Conservation (phyloP, 345 rosid genomes). For the Camelina neglecta region DNA sequence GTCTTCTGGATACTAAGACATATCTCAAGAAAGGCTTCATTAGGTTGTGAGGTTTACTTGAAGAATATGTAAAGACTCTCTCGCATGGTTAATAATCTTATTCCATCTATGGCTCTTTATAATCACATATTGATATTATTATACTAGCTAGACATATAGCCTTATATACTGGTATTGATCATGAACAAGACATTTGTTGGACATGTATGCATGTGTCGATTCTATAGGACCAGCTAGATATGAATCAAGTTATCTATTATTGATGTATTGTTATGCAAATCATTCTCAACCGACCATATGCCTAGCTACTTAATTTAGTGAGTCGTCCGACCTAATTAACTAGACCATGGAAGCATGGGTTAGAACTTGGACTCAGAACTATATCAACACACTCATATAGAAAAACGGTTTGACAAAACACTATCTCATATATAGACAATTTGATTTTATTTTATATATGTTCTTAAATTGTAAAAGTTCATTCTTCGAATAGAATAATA, state of each 20-base stretch:
- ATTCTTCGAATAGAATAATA: background rate
- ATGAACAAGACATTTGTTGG: constrained; percentile 6
- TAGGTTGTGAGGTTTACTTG: background rate
- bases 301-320: background rate
- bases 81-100: background rate
- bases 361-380: background rate
- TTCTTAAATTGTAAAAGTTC: background rate
- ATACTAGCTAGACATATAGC: background rate
- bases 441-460: background rate
- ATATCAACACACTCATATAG: background rate
- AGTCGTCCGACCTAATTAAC: constrained; percentile 17
- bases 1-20: constrained; percentile 52
- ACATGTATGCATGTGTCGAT: too few species aligned
- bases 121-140: background rate
- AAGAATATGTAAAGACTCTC: constrained; percentile 6
- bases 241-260: background rate
- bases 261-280: background rate
- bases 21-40: constrained; percentile 1
- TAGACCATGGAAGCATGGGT: constrained; percentile 11
- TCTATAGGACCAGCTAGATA: background rate
- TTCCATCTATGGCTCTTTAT: background rate
- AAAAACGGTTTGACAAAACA: background rate
- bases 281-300: background rate
- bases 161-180: background rate
- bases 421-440: background rate